Conservation (phyloP, 495 filamentous ascomycete species). For the Neurospora discreta region DNA sequence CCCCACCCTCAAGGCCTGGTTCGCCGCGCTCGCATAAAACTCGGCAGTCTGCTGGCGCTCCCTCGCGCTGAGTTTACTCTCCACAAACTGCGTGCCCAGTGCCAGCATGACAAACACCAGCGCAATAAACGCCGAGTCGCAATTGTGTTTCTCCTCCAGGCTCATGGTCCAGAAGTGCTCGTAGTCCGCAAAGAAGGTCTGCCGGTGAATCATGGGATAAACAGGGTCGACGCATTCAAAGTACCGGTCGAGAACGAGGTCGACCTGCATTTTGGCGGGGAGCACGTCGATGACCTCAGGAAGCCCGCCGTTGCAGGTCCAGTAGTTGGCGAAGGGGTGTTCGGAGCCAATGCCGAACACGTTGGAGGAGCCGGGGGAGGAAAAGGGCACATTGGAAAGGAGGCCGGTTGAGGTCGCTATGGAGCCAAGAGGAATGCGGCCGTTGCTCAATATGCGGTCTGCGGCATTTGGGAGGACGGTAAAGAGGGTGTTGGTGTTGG, state of each 20-base stretch:
- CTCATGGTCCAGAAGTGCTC: slow-evolving; percentile 55
- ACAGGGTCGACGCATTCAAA: slow-evolving; percentile 66
- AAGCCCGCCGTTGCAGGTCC: slow-evolving; percentile 61
- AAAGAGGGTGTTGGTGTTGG: slow-evolving; percentile 9
- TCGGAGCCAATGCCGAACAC: slow-evolving; percentile 58
- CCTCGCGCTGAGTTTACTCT: slow-evolving; percentile 34
- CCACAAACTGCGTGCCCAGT: slow-evolving; percentile 61
- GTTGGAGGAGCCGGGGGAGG: slow-evolving; percentile 48
- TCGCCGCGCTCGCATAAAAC: slow-evolving; percentile 63
- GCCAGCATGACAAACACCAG: slow-evolving; percentile 60
- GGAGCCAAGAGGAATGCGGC: slow-evolving; percentile 27
- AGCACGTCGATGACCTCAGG: slow-evolving; percentile 59
- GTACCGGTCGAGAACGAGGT: slow-evolving; percentile 56
- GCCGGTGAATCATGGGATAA: slow-evolving; percentile 59
- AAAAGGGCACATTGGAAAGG: slow-evolving; percentile 56
- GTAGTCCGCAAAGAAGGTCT: slow-evolving; percentile 59
- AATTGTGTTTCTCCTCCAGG: slow-evolving; percentile 34
- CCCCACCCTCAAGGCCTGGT: slow-evolving; percentile 55
- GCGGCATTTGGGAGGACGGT: slow-evolving; percentile 32
- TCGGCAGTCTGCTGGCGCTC: slow-evolving; percentile 59
- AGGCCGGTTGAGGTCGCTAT: slow-evolving; percentile 44
- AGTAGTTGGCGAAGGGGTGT: slow-evolving; percentile 65
- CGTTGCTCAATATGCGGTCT: slow-evolving; percentile 30
- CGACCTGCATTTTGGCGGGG: slow-evolving; percentile 58
- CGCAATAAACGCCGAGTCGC: slow-evolving; percentile 50